Percentiles rank a stretch among this genome's conserved stretches.
These are phyloP conservation scores for Astrocystis sublimbata DNA, from an alignment of 495 filamentous ascomycete genomes.

Conservation along the genomic window DNA sequence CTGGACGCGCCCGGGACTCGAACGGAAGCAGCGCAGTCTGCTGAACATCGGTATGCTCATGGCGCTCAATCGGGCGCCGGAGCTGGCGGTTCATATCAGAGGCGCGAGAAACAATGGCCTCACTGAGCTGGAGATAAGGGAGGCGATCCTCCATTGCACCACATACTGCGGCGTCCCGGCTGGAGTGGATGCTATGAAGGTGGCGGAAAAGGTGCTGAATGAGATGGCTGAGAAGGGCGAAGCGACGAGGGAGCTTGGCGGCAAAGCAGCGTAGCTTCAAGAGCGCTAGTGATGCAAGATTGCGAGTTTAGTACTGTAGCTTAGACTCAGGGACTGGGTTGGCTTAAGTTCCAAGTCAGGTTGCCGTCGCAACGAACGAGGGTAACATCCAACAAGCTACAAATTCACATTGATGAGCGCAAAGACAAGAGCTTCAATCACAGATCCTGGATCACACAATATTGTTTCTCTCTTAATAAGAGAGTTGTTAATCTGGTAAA, in stretches of 20 bases:
- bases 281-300: too few relatives aligned
- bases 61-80: slow-evolving; percentile 52
- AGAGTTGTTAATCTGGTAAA: slow-evolving; percentile 17
- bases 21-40: slow-evolving; percentile 54
- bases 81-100: slow-evolving; percentile 55
- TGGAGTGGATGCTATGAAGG: slow-evolving; percentile 54
- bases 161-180: slow-evolving; percentile 60
- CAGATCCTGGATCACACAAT: too few relatives aligned
- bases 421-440: too few relatives aligned
- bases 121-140: slow-evolving; percentile 54
- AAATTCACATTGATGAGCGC: too few relatives aligned
- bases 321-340: too few relatives aligned
- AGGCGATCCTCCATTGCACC: slow-evolving; percentile 55
- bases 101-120: slow-evolving; percentile 57
- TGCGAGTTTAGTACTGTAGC: too few relatives aligned
- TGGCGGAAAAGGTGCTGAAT: slow-evolving; percentile 39
- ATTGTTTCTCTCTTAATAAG: background rate
- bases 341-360: too few relatives aligned
- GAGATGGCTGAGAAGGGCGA: slow-evolving; percentile 43
- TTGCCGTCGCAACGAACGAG: too few relatives aligned
- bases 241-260: slow-evolving; percentile 26
- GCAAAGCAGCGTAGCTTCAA: slow-evolving; percentile 16
- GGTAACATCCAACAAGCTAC: too few relatives aligned
- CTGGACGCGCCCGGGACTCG: slow-evolving; percentile 57
- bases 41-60: slow-evolving; percentile 58